phyloP scores from a whole-genome alignment of 495 filamentous ascomycete species.

The Lasiosphaeris hirsuta region DNA sequence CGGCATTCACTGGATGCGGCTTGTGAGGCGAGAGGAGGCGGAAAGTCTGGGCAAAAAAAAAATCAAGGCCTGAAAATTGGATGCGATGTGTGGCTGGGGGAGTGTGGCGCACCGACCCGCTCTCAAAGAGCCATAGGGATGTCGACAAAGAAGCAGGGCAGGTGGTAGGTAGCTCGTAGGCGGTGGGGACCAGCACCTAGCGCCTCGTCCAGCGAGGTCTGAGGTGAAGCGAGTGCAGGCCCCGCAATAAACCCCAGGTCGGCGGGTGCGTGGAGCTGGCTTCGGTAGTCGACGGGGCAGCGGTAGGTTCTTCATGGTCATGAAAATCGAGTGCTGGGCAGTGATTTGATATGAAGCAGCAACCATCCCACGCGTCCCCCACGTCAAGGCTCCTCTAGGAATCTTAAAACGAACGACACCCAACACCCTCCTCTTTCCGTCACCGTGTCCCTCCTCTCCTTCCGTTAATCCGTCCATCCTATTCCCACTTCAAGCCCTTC shows the following conservation, averaged over 20 bases:
- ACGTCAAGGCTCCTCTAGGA: constrained; percentile 23
- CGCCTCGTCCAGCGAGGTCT: constrained; percentile 1
- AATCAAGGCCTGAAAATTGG: background rate
- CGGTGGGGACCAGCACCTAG: background rate
- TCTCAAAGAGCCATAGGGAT: no score
- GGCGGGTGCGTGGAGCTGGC: background rate
- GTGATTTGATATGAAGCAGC: constrained; percentile 22
- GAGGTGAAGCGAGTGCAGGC: background rate
- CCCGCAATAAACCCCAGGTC: background rate
- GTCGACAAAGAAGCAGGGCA: no score
- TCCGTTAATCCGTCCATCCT: background rate
- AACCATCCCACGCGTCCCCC: constrained; percentile 38
- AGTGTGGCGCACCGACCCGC: background rate
- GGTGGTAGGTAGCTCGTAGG: background rate
- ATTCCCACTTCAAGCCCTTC: background rate
- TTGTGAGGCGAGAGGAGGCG: constrained; percentile 8
- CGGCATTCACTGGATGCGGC: constrained; percentile 2
- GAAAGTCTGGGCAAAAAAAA: background rate
- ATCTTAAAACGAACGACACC: constrained; percentile 31
- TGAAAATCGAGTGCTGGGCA: constrained; percentile 13
- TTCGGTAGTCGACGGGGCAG: background rate
- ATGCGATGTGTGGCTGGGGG: background rate
- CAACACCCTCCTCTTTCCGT: constrained; percentile 6
- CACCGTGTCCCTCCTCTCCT: background rate
- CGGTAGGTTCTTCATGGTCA: constrained; percentile 16